Conservation (phyloP, 371 early-diverging fungal genomes). For the Mortierella sp. region DNA sequence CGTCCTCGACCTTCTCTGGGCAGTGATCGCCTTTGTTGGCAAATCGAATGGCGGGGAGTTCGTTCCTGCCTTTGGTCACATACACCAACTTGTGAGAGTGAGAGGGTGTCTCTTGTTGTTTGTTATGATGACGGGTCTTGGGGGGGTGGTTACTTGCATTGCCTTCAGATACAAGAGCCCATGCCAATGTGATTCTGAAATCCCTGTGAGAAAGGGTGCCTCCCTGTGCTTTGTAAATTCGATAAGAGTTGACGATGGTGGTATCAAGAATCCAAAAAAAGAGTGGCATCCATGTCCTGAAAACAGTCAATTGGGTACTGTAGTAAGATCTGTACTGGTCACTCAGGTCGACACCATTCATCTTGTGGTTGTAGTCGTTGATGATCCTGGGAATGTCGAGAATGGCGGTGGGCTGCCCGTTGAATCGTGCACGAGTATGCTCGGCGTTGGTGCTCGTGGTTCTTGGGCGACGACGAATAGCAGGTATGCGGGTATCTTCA, state of each 20-base stretch:
- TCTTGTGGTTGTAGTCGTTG: constrained; percentile 36
- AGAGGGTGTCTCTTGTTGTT: not conserved
- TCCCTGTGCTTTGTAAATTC: constrained; percentile 6
- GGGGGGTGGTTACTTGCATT: too few species aligned
- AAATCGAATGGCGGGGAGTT: constrained; percentile 10
- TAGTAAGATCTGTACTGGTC: constrained; percentile 38
- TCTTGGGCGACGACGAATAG: constrained; percentile 11
- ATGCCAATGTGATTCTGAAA: too few species aligned
- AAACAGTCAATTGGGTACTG: constrained; percentile 8
- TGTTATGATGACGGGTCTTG: not conserved
- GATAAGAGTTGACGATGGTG: constrained; percentile 21
- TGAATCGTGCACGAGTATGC: constrained; percentile 7
- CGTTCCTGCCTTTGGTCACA: constrained; percentile 11
- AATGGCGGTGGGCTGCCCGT: not conserved
- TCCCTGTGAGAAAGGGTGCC: too few species aligned
- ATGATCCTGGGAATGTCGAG: constrained; percentile 39
- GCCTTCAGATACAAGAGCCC: too few species aligned
- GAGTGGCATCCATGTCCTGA: constrained; percentile 35
- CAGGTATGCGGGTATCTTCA: not conserved
- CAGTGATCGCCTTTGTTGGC: not conserved
- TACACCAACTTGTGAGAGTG: not conserved
- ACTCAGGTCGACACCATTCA: constrained; percentile 5
- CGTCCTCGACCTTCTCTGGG: not conserved
- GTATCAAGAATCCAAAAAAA: constrained; percentile 46
- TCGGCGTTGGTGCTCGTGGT: constrained; percentile 28